These are phyloP conservation scores for Silene vulgaris DNA, from an alignment of 179 eudicot species.

Conservation along the genomic window DNA sequence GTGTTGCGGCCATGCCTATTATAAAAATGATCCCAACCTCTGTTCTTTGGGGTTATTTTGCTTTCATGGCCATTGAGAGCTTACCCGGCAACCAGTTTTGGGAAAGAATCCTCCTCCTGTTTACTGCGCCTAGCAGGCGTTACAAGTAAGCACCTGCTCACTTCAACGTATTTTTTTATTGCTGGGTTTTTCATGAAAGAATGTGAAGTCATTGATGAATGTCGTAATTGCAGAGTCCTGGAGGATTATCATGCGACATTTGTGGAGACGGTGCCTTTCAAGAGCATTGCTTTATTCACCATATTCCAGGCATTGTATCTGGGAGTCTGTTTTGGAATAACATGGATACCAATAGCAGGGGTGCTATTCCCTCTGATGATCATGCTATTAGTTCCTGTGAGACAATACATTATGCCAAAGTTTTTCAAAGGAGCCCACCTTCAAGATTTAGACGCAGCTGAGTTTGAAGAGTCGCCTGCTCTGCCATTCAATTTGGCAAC, in stretches of 20 bases:
- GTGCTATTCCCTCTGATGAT: constrained; percentile 80
- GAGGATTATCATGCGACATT: constrained; percentile 88
- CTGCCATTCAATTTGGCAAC: constrained; percentile 57
- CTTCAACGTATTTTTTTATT: neutral
- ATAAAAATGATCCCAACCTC: constrained; percentile 88
- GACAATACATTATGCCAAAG: constrained; percentile 79
- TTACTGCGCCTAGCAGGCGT: constrained; percentile 88
- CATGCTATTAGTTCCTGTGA: constrained; percentile 85
- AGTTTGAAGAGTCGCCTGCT: constrained; percentile 82
- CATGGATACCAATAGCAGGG: constrained; percentile 93
- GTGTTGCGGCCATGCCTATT: constrained; percentile 89
- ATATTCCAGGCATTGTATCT: constrained; percentile 71
- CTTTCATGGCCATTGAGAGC: constrained; percentile 95
- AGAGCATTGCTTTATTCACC: constrained; percentile 65
- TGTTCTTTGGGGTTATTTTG: constrained; percentile 89
- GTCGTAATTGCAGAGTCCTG: constrained; percentile 54
- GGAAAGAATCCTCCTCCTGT: constrained; percentile 76
- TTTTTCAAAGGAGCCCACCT: constrained; percentile 82
- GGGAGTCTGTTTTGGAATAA: constrained; percentile 77
- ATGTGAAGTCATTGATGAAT: neutral
- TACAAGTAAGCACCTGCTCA: constrained; percentile 47
- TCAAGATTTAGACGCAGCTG: constrained; percentile 89
- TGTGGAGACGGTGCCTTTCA: constrained; percentile 93
- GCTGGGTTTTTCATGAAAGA: neutral
- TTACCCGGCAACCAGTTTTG: constrained; percentile 94